These are phyloP conservation scores for Skeletonema marinoi DNA, from an alignment of 108 stramenopile species.

Conservation along the genomic window DNA sequence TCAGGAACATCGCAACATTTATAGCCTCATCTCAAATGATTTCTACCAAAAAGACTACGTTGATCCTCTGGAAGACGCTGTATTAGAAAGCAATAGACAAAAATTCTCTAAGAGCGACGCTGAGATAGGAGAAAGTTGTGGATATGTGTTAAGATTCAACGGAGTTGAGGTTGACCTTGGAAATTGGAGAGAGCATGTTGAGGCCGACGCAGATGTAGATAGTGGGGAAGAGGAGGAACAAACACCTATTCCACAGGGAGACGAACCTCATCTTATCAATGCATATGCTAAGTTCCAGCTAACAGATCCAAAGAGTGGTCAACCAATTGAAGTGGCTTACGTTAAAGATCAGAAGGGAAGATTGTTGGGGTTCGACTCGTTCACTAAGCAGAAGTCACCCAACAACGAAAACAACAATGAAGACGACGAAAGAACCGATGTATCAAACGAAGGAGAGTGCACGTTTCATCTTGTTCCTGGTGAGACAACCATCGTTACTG, in stretches of 20 bases:
- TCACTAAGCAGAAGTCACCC: slow-evolving; percentile 15
- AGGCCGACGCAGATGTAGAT: slow-evolving; percentile 38
- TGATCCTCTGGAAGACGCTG: slow-evolving; percentile 43
- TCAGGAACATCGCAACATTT: slow-evolving; percentile 65
- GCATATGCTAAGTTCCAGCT: slow-evolving; percentile 47
- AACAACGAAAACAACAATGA: background rate
- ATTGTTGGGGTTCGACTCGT: slow-evolving; percentile 73
- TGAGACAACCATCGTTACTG: slow-evolving; percentile 45
- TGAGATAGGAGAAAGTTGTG: slow-evolving; percentile 13
- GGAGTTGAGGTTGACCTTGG: slow-evolving; percentile 43
- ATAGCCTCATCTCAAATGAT: slow-evolving; percentile 63
- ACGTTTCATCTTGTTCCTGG: slow-evolving; percentile 50
- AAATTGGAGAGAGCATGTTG: slow-evolving; percentile 53
- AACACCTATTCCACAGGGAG: background rate
- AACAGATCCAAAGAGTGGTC: slow-evolving; percentile 33
- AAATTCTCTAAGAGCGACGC: slow-evolving; percentile 4
- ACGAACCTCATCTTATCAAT: slow-evolving; percentile 65
- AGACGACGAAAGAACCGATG: slow-evolving; percentile 3
- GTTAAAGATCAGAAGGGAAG: slow-evolving; percentile 75
- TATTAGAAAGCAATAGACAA: slow-evolving; percentile 15
- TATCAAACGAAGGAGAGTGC: slow-evolving; percentile 37
- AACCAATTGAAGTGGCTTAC: slow-evolving; percentile 76
- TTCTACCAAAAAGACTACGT: slow-evolving; percentile 59
- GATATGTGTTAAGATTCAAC: slow-evolving; percentile 22
- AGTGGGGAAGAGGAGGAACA: slow-evolving; percentile 6